phyloP scores from a whole-genome alignment of 2,329 filamentous ascomycete genomes.

The Knoxdaviesia proteae region DNA sequence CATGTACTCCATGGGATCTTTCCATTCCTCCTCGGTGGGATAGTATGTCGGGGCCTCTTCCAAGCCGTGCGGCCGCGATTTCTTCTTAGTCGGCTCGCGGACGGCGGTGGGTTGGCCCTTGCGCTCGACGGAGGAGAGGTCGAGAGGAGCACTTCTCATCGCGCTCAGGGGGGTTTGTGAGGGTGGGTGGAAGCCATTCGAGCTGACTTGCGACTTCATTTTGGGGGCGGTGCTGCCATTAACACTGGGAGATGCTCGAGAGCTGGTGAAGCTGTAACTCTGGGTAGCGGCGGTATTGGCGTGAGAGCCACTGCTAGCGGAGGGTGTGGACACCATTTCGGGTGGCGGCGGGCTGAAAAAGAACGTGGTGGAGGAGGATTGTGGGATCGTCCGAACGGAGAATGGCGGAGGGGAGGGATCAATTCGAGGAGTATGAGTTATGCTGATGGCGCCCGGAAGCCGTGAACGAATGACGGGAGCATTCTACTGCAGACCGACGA shows the following conservation, averaged over 20 bases:
- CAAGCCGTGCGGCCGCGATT: slow-evolving; percentile 62
- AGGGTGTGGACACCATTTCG: too few relatives aligned
- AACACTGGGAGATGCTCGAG: slow-evolving; percentile 29
- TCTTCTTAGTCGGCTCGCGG: slow-evolving; percentile 56
- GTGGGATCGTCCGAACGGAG: too few relatives aligned
- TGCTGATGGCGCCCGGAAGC: too few relatives aligned
- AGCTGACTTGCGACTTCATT: slow-evolving; percentile 17
- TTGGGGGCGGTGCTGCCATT: slow-evolving; percentile 8
- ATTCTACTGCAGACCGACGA: too few relatives aligned
- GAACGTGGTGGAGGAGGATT: too few relatives aligned
- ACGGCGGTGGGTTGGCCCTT: slow-evolving; percentile 62
- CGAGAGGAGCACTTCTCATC: slow-evolving; percentile 42
- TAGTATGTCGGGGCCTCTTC: slow-evolving; percentile 78
- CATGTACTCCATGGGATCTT: slow-evolving; percentile 83
- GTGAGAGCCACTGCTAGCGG: too few relatives aligned
- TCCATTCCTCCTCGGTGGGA: slow-evolving; percentile 85
- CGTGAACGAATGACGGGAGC: too few relatives aligned
- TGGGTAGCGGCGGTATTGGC: slow-evolving; percentile 13
- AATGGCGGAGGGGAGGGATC: too few relatives aligned
- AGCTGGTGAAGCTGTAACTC: slow-evolving; percentile 23
- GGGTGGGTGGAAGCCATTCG: slow-evolving; percentile 29
- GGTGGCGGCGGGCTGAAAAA: too few relatives aligned
- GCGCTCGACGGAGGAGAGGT: slow-evolving; percentile 78
- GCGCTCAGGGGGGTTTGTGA: slow-evolving; percentile 31
- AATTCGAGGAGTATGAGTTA: too few relatives aligned